Evolutionary conservation across 2,329 filamentous ascomycete species (phyloP).

Genomic region (Byssochlamys sp.): DNA sequence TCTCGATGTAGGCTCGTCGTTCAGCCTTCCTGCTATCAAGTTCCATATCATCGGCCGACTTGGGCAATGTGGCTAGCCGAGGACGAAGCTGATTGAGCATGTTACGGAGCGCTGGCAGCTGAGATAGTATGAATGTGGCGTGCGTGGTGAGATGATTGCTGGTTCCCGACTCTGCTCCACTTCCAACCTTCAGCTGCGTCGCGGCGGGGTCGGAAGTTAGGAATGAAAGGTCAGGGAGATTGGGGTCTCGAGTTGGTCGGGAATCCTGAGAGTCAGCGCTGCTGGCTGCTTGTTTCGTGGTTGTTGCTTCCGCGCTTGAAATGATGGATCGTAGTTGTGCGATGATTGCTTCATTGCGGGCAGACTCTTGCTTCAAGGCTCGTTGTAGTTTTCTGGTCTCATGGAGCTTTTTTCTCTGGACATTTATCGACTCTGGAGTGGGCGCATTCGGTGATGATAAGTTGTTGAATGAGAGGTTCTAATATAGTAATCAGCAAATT

Average conservation of each 20-base stretch:
- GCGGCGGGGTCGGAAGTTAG: constrained; percentile 43
- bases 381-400: constrained; percentile 69
- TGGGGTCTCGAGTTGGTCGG: constrained; percentile 13
- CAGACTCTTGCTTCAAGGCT: constrained; percentile 59
- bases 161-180: constrained; percentile 13
- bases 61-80: constrained; percentile 44
- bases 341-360: constrained; percentile 63
- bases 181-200: constrained; percentile 37
- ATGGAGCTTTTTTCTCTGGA: constrained; percentile 63
- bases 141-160: constrained; percentile 34
- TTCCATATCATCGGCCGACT: constrained; percentile 26
- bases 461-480: constrained; percentile 30
- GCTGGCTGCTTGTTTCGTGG: constrained; percentile 8
- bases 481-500: neutral
- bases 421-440: constrained; percentile 58
- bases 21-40: constrained; percentile 55
- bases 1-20: constrained; percentile 73
- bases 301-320: constrained; percentile 20
- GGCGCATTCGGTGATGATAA: constrained; percentile 32
- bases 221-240: constrained; percentile 43
- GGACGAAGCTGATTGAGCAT: constrained; percentile 60
- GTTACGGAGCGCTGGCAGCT: constrained; percentile 67
- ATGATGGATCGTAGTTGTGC: constrained; percentile 53
- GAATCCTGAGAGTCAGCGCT: constrained; percentile 9
- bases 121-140: constrained; percentile 64